Evolutionary conservation across 1,284 basidiomycete genomes (phyloP).

Genomic region (Sparassis latifolia): DNA sequence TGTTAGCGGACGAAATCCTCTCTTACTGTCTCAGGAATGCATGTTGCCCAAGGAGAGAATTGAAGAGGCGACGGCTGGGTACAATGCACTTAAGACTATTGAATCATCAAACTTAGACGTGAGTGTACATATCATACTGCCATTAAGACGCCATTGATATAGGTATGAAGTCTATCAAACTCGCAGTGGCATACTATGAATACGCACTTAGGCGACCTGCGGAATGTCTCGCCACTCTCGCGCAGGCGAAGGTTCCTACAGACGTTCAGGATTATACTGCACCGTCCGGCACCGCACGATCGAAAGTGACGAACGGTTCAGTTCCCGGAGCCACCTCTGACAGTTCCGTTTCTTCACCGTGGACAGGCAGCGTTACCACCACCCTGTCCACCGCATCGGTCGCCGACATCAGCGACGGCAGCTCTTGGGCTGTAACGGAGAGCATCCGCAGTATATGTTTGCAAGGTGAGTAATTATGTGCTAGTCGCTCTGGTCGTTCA

Average conservation of each 20-base stretch:
- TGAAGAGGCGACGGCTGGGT: constrained; percentile 46
- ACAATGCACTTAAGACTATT: constrained; percentile 44
- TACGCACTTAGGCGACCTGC: constrained; percentile 65
- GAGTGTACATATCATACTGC: constrained; percentile 24
- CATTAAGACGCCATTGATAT: not conserved
- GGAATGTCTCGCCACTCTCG: constrained; percentile 56
- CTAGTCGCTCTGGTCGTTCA: not conserved
- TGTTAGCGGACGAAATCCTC: constrained; percentile 26
- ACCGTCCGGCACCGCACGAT: constrained; percentile 34
- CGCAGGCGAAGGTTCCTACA: constrained; percentile 46
- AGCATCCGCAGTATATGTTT: constrained; percentile 60
- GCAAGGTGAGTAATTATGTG: constrained; percentile 42
- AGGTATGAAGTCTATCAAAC: constrained; percentile 43
- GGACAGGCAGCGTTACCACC: constrained; percentile 41
- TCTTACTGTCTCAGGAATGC: constrained; percentile 50
- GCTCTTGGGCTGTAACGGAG: constrained; percentile 60
- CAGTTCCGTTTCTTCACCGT: constrained; percentile 39
- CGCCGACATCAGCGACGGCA: constrained; percentile 53
- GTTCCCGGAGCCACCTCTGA: constrained; percentile 28
- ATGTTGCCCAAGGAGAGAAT: constrained; percentile 45
- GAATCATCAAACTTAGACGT: constrained; percentile 54
- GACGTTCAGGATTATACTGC: constrained; percentile 47
- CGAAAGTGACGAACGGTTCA: constrained; percentile 32
- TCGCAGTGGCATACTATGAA: constrained; percentile 69
- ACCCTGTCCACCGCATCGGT: constrained; percentile 32